These are phyloP conservation scores for Haplosporangium sp. DNA, from an alignment of 371 early-diverging fungal species.

Conservation along the genomic window DNA sequence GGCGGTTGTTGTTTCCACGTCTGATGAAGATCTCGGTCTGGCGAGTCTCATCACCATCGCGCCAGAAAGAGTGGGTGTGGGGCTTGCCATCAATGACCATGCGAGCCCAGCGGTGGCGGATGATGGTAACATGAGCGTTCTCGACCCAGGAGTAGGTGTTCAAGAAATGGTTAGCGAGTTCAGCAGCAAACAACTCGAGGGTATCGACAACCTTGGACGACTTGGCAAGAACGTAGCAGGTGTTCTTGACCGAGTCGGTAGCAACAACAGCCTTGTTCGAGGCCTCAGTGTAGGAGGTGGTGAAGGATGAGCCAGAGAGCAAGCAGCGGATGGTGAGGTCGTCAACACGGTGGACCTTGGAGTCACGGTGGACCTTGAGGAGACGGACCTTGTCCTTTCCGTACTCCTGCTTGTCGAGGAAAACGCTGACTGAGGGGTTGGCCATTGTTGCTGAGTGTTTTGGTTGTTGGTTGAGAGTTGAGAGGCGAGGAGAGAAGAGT, in stretches of 20 bases:
- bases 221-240: conserved; percentile 83
- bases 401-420: conserved; percentile 56
- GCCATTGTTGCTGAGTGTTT: conserved; percentile 17
- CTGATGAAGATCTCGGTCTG: conserved; percentile 68
- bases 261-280: conserved; percentile 79
- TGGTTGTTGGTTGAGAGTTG: conserved; percentile 6
- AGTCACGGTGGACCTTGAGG: conserved; percentile 77
- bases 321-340: conserved; percentile 82
- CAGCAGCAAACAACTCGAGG: conserved; percentile 80
- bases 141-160: conserved; percentile 77
- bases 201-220: conserved; percentile 73
- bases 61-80: conserved; percentile 84
- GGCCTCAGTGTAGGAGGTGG: conserved; percentile 83
- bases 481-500: conserved; percentile 8
- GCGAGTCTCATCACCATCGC: conserved; percentile 81
- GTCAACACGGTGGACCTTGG: conserved; percentile 73
- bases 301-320: conserved; percentile 78
- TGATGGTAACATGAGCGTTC: conserved; percentile 76
- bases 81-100: conserved; percentile 73
- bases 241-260: conserved; percentile 88
- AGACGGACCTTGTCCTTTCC: conserved; percentile 87
- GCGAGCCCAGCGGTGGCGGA: conserved; percentile 83
- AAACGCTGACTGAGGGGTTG: conserved; percentile 43
- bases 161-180: conserved; percentile 77
- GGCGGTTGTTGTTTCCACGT: conserved; percentile 59